Conservation (phyloP, 2,329 filamentous ascomycete species). For the Conoideocrella luteorostrata region DNA sequence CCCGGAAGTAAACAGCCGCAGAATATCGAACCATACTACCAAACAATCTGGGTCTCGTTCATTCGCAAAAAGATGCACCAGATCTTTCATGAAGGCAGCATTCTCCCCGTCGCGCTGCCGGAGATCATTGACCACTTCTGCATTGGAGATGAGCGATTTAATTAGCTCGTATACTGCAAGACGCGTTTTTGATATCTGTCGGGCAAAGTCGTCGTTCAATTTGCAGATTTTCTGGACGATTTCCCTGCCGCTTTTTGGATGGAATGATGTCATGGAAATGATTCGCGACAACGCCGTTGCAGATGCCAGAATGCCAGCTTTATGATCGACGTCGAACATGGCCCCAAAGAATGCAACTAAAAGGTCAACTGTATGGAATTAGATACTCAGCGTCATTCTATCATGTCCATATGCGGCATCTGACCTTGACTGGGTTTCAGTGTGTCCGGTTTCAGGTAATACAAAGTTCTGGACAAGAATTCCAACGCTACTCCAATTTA, state of each 20-base stretch:
- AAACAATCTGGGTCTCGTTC: constrained; percentile 53
- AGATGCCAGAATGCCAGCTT: constrained; percentile 50
- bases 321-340: constrained; percentile 54
- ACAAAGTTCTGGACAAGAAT: constrained; percentile 50
- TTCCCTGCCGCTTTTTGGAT: constrained; percentile 38
- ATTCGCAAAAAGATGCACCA: constrained; percentile 45
- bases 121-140: constrained; percentile 36
- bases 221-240: constrained; percentile 45
- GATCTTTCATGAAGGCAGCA: constrained; percentile 40
- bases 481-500: constrained; percentile 36
- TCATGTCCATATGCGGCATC: neutral
- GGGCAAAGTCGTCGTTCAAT: constrained; percentile 50
- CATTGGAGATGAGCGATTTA: constrained; percentile 34
- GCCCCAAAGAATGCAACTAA: constrained; percentile 50
- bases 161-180: constrained; percentile 47
- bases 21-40: constrained; percentile 49
- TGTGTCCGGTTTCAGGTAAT: constrained; percentile 37
- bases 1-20: constrained; percentile 37
- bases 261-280: constrained; percentile 44
- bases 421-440: constrained; percentile 46
- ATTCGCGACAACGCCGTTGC: constrained; percentile 46
- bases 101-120: constrained; percentile 35
- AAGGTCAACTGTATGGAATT: constrained; percentile 37
- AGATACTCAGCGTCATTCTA: neutral
- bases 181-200: constrained; percentile 45